phyloP scores from a whole-genome alignment of 2,329 filamentous ascomycete genomes.

The Hypoxylon sp. region DNA sequence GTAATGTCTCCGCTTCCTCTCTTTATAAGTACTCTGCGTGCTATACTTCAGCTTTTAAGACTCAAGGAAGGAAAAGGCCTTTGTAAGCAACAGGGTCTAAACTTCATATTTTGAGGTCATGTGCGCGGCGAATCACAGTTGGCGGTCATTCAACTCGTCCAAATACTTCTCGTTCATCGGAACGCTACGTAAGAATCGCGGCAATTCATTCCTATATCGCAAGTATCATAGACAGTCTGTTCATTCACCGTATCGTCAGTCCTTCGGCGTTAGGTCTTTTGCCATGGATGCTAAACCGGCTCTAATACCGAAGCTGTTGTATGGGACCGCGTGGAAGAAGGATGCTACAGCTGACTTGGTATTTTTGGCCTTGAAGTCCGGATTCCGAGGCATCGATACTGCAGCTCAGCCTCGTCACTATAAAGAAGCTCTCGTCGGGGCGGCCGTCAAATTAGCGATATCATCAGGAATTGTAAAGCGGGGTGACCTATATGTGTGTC shows the following conservation, averaged over 20 bases:
- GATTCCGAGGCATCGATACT: slow-evolving; percentile 83
- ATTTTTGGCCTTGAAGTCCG: slow-evolving; percentile 74
- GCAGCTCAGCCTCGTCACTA: slow-evolving; percentile 86
- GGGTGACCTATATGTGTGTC: slow-evolving; percentile 73
- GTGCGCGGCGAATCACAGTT: slow-evolving; percentile 12
- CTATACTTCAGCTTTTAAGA: not conserved
- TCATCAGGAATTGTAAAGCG: slow-evolving; percentile 70
- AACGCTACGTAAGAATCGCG: not conserved
- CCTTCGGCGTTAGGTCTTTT: not conserved
- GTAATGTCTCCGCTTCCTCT: not conserved
- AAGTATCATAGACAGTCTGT: not conserved
- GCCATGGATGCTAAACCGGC: slow-evolving; percentile 47
- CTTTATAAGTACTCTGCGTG: too few species aligned
- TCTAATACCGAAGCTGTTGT: slow-evolving; percentile 71
- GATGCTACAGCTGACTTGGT: slow-evolving; percentile 77
- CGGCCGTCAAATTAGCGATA: slow-evolving; percentile 75
- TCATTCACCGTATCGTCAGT: not conserved
- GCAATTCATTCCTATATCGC: slow-evolving; percentile 2
- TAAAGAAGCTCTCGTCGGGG: slow-evolving; percentile 77
- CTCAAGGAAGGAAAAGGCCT: not conserved
- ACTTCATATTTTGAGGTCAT: slow-evolving; percentile 6
- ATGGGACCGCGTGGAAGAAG: slow-evolving; percentile 91
- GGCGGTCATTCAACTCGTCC: slow-evolving; percentile 3
- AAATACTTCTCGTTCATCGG: slow-evolving; percentile 9
- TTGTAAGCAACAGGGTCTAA: not conserved